A percentile compares a stretch with the other conserved stretches of the same genome.
phyloP scores from a whole-genome alignment of 148 eudicot species.

The Vaccinium darrowii region DNA sequence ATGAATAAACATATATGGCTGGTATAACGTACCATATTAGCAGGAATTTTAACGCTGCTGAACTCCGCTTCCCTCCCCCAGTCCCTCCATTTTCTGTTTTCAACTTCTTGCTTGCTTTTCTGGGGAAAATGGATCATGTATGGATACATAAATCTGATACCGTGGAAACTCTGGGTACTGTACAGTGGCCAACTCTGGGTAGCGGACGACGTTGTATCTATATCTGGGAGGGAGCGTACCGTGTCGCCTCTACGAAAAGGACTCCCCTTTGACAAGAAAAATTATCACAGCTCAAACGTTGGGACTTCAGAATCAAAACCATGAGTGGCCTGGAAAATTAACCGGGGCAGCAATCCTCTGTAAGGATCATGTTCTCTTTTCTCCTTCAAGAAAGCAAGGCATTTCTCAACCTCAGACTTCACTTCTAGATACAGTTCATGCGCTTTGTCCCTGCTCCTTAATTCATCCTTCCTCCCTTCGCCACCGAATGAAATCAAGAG shows the following conservation, averaged over 20 bases:
- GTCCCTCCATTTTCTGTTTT: neutral
- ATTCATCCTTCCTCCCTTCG: conserved; percentile 56
- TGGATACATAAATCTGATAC: neutral
- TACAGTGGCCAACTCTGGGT: neutral
- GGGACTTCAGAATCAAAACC: conserved; percentile 61
- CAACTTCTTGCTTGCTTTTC: neutral
- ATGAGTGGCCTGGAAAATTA: conserved; percentile 51
- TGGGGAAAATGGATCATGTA: neutral
- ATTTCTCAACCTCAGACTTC: conserved; percentile 65
- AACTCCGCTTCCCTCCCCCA: neutral
- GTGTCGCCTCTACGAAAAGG: neutral
- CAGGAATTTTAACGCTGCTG: neutral
- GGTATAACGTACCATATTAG: neutral
- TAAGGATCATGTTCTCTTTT: conserved; percentile 74
- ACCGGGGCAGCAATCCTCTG: conserved; percentile 47
- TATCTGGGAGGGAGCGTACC: neutral
- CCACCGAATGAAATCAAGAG: neutral
- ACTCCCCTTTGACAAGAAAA: neutral
- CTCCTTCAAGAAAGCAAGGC: conserved; percentile 61
- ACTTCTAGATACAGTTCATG: conserved; percentile 59
- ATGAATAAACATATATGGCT: neutral
- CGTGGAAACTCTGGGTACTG: neutral
- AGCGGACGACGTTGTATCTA: neutral
- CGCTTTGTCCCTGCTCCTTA: conserved; percentile 50
- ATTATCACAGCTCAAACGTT: conserved; percentile 44